Evolutionary conservation across 2,329 filamentous ascomycete species (phyloP).

Genomic region (Shiraia sp.): DNA sequence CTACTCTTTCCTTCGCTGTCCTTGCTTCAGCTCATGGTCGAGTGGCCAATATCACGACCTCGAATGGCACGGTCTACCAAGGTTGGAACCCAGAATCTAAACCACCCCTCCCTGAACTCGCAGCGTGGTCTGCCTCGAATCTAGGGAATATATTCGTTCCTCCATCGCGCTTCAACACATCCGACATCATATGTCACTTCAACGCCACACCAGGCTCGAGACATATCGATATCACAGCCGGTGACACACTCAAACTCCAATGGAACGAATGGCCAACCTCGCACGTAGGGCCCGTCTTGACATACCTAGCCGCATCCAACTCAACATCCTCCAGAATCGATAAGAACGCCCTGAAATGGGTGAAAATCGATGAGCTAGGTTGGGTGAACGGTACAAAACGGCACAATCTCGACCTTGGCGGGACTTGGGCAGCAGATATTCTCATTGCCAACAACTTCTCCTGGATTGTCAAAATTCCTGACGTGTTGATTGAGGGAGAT

Average conservation of each 20-base stretch:
- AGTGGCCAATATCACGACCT: constrained; percentile 26
- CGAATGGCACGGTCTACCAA: constrained; percentile 17
- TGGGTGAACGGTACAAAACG: constrained; percentile 29
- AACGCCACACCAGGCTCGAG: constrained; percentile 54
- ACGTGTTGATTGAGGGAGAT: constrained; percentile 45
- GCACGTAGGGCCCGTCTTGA: constrained; percentile 40
- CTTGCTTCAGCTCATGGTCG: constrained; percentile 27
- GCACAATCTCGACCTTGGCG: constrained; percentile 13
- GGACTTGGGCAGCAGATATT: constrained; percentile 38
- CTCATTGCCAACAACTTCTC: constrained; percentile 51
- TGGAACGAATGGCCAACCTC: constrained; percentile 53
- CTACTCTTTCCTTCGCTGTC: constrained; percentile 1
- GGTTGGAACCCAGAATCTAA: constrained; percentile 26
- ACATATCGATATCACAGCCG: constrained; percentile 60
- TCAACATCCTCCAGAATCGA: constrained; percentile 22
- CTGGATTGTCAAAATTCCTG: constrained; percentile 50
- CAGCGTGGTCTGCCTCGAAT: constrained; percentile 29
- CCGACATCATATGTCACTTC: constrained; percentile 62
- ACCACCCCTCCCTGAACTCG: constrained; percentile 11
- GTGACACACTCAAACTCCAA: constrained; percentile 54
- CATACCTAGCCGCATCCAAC: constrained; percentile 36
- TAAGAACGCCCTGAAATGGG: constrained; percentile 26
- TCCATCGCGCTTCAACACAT: constrained; percentile 26
- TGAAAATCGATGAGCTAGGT: constrained; percentile 39
- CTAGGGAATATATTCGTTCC: constrained; percentile 30